These are phyloP conservation scores for Rosa persica DNA, from an alignment of 306 rosid genomes.

Conservation along the genomic window DNA sequence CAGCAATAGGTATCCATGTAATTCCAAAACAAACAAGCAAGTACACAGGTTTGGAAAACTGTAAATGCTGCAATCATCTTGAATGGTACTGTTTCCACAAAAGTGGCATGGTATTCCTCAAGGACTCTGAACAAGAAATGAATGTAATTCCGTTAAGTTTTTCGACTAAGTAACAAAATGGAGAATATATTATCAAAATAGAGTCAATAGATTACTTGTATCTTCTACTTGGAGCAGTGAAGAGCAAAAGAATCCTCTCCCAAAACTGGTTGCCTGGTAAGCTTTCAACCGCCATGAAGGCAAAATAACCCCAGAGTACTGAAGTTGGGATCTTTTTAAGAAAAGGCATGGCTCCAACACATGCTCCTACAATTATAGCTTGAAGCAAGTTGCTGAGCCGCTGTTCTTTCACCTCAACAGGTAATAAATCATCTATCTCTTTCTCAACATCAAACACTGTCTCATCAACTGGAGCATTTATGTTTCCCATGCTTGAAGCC, in stretches of 20 bases:
- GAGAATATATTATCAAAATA: conserved; percentile 4
- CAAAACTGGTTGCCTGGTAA: conserved; percentile 83
- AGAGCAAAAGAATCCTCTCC: conserved; percentile 68
- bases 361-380: conserved; percentile 66
- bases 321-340: conserved; percentile 79
- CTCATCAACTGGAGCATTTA: conserved; percentile 57
- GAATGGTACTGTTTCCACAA: conserved; percentile 73
- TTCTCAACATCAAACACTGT: conserved; percentile 63
- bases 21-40: conserved; percentile 76
- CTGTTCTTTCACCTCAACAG: conserved; percentile 82
- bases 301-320: conserved; percentile 82
- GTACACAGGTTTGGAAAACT: conserved; percentile 62
- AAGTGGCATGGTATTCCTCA: conserved; percentile 63
- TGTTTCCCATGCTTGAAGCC: conserved; percentile 50
- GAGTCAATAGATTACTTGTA: conserved; percentile 51
- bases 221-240: conserved; percentile 72
- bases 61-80: conserved; percentile 66
- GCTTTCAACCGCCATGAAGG: conserved; percentile 85
- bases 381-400: conserved; percentile 83
- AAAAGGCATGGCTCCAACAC: conserved; percentile 78
- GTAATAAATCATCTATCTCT: conserved; percentile 71
- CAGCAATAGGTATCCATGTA: conserved; percentile 80
- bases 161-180: neutral
- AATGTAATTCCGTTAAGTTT: conserved; percentile 15
- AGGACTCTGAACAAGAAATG: conserved; percentile 44